Evolutionary conservation across 2,329 filamentous ascomycete genomes (phyloP), one percentile per base, ranked within the genome.

Genomic region (Fusarium irregulare): DNA sequence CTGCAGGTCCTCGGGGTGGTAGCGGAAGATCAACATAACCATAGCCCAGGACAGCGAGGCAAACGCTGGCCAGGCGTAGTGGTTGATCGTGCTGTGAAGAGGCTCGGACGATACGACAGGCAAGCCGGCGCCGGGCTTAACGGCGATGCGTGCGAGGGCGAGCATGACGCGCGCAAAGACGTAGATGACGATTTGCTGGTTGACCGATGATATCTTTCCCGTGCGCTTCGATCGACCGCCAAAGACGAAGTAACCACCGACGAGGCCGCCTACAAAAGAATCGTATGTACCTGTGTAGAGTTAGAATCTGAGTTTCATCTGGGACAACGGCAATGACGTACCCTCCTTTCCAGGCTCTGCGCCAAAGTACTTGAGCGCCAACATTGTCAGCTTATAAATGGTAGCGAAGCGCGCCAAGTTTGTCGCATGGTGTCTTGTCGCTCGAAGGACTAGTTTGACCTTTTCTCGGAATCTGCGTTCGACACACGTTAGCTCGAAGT

Each of bases 111-210:
- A 90, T 53, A 88, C 77, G 30, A 81, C 41, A 37, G 86, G 82
- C 62, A 90, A 75, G 56, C 86, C 86, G 60, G 77, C 76, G 45
- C 84, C 84, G 3, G 87, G 87, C 80, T 93, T 91, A 68, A 98
- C 89, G 60, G 92, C 89, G 61, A 98, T 83, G 76, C 93, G 93
- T 32, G 94, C 96, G 25, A 97, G 83, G 11, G 93, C 93, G 34
- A 99, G 88, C 65, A 92, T 87, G 18, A 98, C 96, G 71, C 96
- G 90, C 49, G 96, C 96, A 78, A 98, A 98, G 68, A 99, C 92
- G 84, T 99, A 99, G 75, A 98, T 93, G 80, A 97, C 94, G 78
- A 99, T 99, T 85, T 99, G 95, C 84, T 98, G 93, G 82, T 91
- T 97, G 68, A 98, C 91, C 70, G 89, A 92, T 66, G 91, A 92